These are phyloP conservation scores for Diaporthe helianthi DNA, from an alignment of 2,329 filamentous ascomycete genomes.

Conservation along the genomic window DNA sequence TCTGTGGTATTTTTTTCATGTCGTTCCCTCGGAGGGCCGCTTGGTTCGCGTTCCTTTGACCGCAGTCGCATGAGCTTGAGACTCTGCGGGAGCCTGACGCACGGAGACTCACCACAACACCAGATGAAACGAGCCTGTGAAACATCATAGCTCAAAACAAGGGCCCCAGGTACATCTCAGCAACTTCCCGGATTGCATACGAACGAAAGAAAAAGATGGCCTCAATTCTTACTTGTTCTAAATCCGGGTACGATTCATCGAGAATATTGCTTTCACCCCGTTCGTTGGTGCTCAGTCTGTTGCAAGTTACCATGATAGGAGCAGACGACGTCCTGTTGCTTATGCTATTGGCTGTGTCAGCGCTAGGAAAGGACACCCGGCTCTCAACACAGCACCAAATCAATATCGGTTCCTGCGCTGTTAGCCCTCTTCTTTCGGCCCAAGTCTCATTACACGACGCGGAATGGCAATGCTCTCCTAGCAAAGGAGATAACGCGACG, in stretches of 20 bases:
- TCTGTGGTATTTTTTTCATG: not conserved
- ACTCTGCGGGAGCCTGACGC: not conserved
- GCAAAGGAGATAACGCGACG: not conserved
- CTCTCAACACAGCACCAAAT: not conserved
- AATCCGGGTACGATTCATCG: not conserved
- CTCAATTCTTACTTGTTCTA: not conserved
- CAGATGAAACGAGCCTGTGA: constrained; percentile 33
- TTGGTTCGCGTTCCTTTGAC: not conserved
- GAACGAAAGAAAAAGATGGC: too few relatives aligned
- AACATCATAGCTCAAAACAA: constrained; percentile 4
- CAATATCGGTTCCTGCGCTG: constrained; percentile 1
- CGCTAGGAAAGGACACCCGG: not conserved
- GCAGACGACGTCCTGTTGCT: not conserved
- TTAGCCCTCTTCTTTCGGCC: constrained; percentile 8
- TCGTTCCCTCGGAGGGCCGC: not conserved
- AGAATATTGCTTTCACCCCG: accelerated
- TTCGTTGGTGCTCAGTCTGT: not conserved
- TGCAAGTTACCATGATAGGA: not conserved
- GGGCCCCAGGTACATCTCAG: not conserved
- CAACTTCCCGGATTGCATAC: not conserved
- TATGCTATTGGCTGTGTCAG: not conserved
- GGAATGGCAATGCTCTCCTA: constrained; percentile 16
- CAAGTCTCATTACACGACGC: not conserved
- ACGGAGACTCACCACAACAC: constrained; percentile 19
- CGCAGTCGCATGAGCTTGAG: too few relatives aligned